Conservation (phyloP, 1,139 yeast species). For the Magnusiomyces tetraspermus region DNA sequence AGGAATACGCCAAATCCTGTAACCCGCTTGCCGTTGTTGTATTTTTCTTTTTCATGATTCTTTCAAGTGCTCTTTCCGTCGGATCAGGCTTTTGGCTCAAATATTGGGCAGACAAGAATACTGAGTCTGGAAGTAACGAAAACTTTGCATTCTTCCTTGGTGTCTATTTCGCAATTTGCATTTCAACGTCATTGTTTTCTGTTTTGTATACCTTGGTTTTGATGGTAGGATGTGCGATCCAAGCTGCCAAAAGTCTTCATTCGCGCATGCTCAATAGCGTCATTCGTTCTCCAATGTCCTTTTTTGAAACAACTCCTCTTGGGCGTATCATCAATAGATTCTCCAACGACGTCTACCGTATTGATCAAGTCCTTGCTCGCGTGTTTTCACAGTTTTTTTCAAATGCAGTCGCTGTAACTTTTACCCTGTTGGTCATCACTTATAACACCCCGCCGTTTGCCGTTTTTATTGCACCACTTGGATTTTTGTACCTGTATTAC, state of each 20-base stretch:
- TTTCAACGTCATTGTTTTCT: constrained; percentile 51
- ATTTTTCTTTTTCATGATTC: constrained; percentile 39
- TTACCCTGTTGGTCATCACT: constrained; percentile 75
- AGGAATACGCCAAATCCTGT: constrained; percentile 80
- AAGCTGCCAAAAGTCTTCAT: constrained; percentile 73
- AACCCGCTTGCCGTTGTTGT: constrained; percentile 58
- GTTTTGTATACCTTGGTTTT: constrained; percentile 61
- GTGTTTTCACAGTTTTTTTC: constrained; percentile 75
- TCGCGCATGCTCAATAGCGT: constrained; percentile 71
- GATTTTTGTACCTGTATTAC: constrained; percentile 64
- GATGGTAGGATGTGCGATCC: constrained; percentile 79
- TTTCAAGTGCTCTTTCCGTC: constrained; percentile 54
- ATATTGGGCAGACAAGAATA: constrained; percentile 92
- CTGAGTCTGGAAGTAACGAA: constrained; percentile 61
- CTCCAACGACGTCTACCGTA: constrained; percentile 85
- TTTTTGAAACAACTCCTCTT: constrained; percentile 94
- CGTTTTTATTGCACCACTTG: constrained; percentile 61
- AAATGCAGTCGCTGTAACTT: constrained; percentile 63
- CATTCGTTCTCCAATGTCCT: constrained; percentile 89
- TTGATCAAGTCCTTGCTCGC: constrained; percentile 80
- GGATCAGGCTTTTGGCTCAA: constrained; percentile 81
- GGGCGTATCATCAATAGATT: constrained; percentile 92
- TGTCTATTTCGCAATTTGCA: constrained; percentile 65
- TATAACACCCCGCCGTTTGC: constrained; percentile 83
- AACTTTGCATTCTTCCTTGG: constrained; percentile 59